Conservation (phyloP, 345 rosid genomes). For the Boechera divaricarpa region DNA sequence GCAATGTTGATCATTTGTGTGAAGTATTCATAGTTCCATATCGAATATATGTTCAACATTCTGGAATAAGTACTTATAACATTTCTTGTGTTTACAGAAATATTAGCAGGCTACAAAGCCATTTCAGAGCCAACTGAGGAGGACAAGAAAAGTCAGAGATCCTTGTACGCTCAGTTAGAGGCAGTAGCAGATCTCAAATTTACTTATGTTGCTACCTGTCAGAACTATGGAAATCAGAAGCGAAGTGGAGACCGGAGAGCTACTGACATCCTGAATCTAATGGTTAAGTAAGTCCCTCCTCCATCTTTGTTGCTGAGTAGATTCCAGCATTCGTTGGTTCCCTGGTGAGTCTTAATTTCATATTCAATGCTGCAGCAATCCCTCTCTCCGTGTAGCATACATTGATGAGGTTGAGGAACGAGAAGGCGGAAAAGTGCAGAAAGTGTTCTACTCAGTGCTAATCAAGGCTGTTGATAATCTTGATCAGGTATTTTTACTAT, state of each 20-base stretch:
- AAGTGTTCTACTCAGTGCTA: conserved; percentile 89
- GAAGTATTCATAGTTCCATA: conserved; percentile 17
- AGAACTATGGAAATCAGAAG: conserved; percentile 92
- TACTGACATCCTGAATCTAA: conserved; percentile 90
- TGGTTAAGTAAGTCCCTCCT: conserved; percentile 85
- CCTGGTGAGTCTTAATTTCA: conserved; percentile 33
- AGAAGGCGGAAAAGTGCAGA: conserved; percentile 70
- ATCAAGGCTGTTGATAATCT: conserved; percentile 86
- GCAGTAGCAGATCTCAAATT: conserved; percentile 97
- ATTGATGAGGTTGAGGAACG: conserved; percentile 97
- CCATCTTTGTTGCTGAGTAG: conserved; percentile 21
- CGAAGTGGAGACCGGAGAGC: conserved; percentile 93
- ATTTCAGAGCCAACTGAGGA: conserved; percentile 80
- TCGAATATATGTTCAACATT: not conserved
- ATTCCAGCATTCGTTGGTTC: conserved; percentile 20
- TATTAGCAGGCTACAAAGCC: conserved; percentile 94
- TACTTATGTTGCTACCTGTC: conserved; percentile 96
- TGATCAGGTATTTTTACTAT: conserved; percentile 73
- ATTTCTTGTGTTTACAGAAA: conserved; percentile 62
- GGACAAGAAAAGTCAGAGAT: conserved; percentile 90
- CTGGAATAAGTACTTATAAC: conserved; percentile 18
- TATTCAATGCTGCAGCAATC: conserved; percentile 64
- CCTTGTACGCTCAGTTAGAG: conserved; percentile 80
- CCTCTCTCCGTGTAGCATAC: conserved; percentile 94
- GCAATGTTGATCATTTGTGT: conserved; percentile 18